Evolutionary conservation across 139 green algal genomes (phyloP).

Genomic region (Chlamydomonas schloesseri): DNA sequence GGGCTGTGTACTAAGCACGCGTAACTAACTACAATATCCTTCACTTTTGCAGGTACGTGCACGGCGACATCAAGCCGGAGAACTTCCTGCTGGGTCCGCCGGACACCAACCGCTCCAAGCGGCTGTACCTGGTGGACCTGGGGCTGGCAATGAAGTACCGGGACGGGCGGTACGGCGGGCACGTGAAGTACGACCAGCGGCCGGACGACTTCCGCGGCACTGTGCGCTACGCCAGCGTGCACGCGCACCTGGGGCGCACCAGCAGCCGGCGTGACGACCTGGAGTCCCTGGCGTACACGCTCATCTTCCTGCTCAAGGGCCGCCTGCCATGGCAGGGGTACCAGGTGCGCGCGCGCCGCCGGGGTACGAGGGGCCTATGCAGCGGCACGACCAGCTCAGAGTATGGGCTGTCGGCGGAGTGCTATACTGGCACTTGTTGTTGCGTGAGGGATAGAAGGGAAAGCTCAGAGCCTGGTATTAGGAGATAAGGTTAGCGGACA

Average conservation of each 20-base stretch:
- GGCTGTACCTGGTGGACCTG: constrained; percentile 98
- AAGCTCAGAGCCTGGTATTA: too few species aligned
- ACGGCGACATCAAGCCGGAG: constrained; percentile 98
- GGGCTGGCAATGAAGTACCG: constrained; percentile 83
- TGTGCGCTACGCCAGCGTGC: constrained; percentile 97
- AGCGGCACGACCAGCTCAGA: too few species aligned
- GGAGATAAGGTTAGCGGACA: too few species aligned
- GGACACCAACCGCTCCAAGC: constrained; percentile 90
- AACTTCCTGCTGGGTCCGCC: constrained; percentile 98
- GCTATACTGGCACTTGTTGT: too few species aligned
- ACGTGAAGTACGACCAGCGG: constrained; percentile 99
- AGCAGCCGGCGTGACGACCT: constrained; percentile 96
- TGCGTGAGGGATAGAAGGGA: too few species aligned
- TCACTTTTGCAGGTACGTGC: constrained; percentile 99
- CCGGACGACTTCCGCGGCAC: constrained; percentile 98
- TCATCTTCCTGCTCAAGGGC: constrained; percentile 97
- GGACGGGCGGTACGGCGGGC: constrained; percentile 56
- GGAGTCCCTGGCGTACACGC: constrained; percentile 98
- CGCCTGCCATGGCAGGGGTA: constrained; percentile 94
- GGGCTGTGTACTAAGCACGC: too few species aligned
- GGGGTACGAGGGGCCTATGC: too few species aligned
- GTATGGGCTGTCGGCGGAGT: too few species aligned
- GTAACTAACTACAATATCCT: too few species aligned
- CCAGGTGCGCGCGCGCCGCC: constrained; percentile 81
- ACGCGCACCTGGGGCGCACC: constrained; percentile 97